Base-by-base conservation (phyloP, 2,329 filamentous ascomycete species). In the Cladorrhinum sp. region DNA sequence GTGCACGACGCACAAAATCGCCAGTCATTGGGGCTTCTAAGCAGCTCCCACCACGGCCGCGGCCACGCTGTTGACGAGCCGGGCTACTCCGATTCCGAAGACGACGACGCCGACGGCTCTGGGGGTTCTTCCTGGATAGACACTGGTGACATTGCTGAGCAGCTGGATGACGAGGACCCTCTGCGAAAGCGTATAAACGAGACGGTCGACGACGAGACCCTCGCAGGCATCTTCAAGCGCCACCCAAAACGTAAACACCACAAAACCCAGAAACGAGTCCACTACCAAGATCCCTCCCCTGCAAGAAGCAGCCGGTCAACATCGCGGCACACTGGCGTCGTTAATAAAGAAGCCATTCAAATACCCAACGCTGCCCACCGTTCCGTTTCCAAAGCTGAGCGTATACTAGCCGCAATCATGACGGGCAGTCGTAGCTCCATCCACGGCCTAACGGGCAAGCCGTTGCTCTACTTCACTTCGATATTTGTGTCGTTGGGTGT, bases 381-480 rank as follows among this genome's bases (percentile, higher is more conserved):
- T 67, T 83, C 77, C 63, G 85, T 92, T 64, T 83, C 85, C 57
- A 83, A 82, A 69, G 83, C 79, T 65, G 85, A 93, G 75, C 88
- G 86, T 72, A 75, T 90, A 66, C 77, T 98, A 69, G 91, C 89
- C 68, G 76, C 81, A 80, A 89, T 96, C 83, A 97, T 99, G 93
- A 87, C 92, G 67, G 87, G 87, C 73, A 87, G 90, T 66, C 84
- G 87, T 68, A 81, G 84, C 72, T 87, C 89, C 73, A 88, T 92
- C 71, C 90, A 95, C 79, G 95, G 95, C 81, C 85, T 99, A 69
- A 96, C 96, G 70, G 95, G 95, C 79, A 96, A 96, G 81, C 88
- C 93, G 77, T 82, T 99, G 71, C 85, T 99, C 66, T 96, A 96
- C 74, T 97, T 97, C 73, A 97, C 93, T 53, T 96, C 91, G 77